A percentile compares a stretch with the other conserved stretches of the same genome.
Conservation (phyloP, 2,329 filamentous ascomycete genomes). For the Botrytis galanthina region DNA sequence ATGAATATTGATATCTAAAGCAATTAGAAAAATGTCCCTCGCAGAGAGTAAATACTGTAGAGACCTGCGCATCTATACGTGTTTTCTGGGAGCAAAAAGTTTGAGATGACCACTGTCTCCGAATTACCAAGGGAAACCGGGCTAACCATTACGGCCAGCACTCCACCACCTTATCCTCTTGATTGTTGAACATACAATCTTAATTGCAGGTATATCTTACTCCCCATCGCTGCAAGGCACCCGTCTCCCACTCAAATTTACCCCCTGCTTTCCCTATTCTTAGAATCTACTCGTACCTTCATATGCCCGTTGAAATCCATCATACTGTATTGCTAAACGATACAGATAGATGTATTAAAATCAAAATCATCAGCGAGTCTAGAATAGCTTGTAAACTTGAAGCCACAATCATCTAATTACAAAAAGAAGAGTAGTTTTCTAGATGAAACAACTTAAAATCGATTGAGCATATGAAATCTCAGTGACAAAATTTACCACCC, state of each 20-base stretch:
- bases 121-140: background rate
- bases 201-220: background rate
- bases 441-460: background rate
- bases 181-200: background rate
- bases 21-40: background rate
- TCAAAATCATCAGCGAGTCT: background rate
- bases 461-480: background rate
- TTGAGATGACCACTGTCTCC: background rate
- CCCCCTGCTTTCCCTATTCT: background rate
- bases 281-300: background rate
- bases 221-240: background rate
- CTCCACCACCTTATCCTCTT: background rate
- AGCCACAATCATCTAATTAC: background rate
- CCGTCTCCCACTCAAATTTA: background rate
- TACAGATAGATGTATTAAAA: background rate
- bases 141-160: background rate
- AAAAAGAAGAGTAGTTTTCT: background rate
- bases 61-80: background rate
- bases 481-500: background rate
- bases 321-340: background rate
- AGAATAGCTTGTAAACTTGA: background rate
- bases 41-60: background rate
- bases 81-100: background rate
- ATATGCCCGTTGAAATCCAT: background rate
- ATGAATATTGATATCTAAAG: background rate